These are phyloP conservation scores for Boletus tylopilopsis DNA, from an alignment of 768 basidiomycete genomes.

Conservation along the genomic window DNA sequence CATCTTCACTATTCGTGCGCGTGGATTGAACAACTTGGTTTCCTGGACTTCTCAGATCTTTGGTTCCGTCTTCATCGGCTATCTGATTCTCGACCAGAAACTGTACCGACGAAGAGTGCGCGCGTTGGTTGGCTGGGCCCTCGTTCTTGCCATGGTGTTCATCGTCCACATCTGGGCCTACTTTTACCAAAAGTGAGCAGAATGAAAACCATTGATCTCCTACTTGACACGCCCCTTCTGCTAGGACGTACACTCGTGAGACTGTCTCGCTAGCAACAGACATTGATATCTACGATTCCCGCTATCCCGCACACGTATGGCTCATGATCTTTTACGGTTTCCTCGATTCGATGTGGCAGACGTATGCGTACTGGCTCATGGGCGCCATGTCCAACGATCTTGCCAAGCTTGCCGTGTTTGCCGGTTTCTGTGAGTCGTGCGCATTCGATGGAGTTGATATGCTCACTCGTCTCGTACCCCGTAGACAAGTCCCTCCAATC, in stretches of 20 bases:
- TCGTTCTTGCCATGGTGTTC: conserved; percentile 66
- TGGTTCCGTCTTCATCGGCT: conserved; percentile 69
- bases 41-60: conserved; percentile 80
- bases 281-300: conserved; percentile 57
- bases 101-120: conserved; percentile 57
- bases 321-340: conserved; percentile 74
- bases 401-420: conserved; percentile 73
- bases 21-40: conserved; percentile 74
- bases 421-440: conserved; percentile 68
- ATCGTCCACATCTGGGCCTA: conserved; percentile 75
- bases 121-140: conserved; percentile 65
- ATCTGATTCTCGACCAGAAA: conserved; percentile 57
- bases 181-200: conserved; percentile 66
- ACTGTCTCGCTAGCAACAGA: conserved; percentile 35
- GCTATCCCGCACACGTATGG: conserved; percentile 55
- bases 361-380: conserved; percentile 79
- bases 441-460: no score
- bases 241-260: conserved; percentile 52
- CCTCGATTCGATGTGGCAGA: conserved; percentile 85
- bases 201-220: neutral
- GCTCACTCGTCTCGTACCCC: neutral
- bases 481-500: conserved; percentile 75
- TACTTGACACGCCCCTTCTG: neutral
- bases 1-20: conserved; percentile 74
- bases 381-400: conserved; percentile 85